Base-by-base conservation (phyloP, 352 stramenopile species). In the Pythium rishiriense region DNA sequence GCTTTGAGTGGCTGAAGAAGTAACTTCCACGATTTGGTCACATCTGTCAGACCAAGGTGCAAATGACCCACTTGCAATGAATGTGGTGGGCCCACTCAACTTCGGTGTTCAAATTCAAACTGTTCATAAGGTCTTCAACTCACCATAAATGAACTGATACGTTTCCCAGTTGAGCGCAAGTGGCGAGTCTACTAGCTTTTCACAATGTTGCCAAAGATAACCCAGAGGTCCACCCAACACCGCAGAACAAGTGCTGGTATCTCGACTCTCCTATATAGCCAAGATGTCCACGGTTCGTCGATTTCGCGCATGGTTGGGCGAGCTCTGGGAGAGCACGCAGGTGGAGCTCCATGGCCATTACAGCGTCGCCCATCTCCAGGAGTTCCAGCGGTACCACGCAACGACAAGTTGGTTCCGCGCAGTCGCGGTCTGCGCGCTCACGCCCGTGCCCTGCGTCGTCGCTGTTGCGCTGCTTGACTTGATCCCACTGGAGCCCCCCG, bases 321-420 rank as follows among this genome's bases (percentile, higher is more conserved):
- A 55, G 5, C 0, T 43, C 1, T 58, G 50, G 50, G 50, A 58
- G 33, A 21, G 52, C 31, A 52, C 35, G 19, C 62, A 68, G 53
- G 62, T 68, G 1, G 62, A 68, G n/a, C 46, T 68, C 2, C 52
- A 62, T 2, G 52, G 62, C 31, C 22, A 58, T 5, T 68, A 68
- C 46, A 51, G 28, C 0, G 22, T 53, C 21, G 43, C 29, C 1
- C 54, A 52, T 25, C 24, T 68, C 3, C 31, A 51, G 19, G 25
- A 19, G 12, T 58, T 63, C 11, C 33, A 52, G 6, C 8, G 19
- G 4, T 62, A 58, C 35, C 33, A 45, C 15, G 21, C 2, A 0
- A 33, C 29, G 4, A 63, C 52, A n/a, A 46, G 22, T 25, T 68
- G 62, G 52, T 17, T 26, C n/a, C 53, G 45, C 5, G 62, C 26